phyloP scores from a whole-genome alignment of 75 land plant species.

The Chamaecyparis obtusa region DNA sequence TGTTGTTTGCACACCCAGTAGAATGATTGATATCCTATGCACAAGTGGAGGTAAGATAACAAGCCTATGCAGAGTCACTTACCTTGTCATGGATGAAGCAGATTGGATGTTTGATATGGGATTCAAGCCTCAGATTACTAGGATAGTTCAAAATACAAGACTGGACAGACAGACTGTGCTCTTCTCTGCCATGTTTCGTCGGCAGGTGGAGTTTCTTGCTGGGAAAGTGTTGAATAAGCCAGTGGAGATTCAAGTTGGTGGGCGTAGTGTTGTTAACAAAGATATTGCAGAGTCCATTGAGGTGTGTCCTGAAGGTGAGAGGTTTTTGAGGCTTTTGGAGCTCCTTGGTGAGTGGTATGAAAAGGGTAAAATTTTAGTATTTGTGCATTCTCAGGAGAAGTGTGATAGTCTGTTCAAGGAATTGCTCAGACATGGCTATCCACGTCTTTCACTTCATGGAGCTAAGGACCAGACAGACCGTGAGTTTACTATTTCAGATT shows the following conservation, averaged over 20 bases:
- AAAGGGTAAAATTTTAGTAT: conserved; percentile 93
- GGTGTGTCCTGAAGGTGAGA: conserved; percentile 76
- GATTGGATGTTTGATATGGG: conserved; percentile 99
- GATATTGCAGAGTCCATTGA: conserved; percentile 92
- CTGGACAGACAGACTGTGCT: conserved; percentile 96
- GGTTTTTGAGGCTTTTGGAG: conserved; percentile 83
- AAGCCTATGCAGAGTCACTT: conserved; percentile 86
- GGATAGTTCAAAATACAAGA: conserved; percentile 88
- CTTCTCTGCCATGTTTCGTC: conserved; percentile 95
- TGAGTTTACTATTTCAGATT: conserved; percentile 89
- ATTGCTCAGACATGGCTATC: conserved; percentile 83
- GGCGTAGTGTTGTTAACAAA: conserved; percentile 96
- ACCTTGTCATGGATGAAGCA: conserved; percentile 97
- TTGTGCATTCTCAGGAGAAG: conserved; percentile 95
- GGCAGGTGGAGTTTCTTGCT: conserved; percentile 94
- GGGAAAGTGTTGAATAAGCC: conserved; percentile 87
- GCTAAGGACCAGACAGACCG: conserved; percentile 98
- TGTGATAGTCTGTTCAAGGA: conserved; percentile 92
- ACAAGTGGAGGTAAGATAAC: conserved; percentile 96
- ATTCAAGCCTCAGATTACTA: conserved; percentile 94
- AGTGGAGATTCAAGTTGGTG: conserved; percentile 96
- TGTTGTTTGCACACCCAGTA: conserved; percentile 92
- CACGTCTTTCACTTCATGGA: conserved; percentile 96
- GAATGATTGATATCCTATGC: conserved; percentile 97
- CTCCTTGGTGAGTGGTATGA: conserved; percentile 97